Percentiles rank a stretch among this genome's conserved stretches.
These are phyloP conservation scores for Oryza meridionalis DNA, from an alignment of 176 grass and related monocot genomes.

Conservation along the genomic window DNA sequence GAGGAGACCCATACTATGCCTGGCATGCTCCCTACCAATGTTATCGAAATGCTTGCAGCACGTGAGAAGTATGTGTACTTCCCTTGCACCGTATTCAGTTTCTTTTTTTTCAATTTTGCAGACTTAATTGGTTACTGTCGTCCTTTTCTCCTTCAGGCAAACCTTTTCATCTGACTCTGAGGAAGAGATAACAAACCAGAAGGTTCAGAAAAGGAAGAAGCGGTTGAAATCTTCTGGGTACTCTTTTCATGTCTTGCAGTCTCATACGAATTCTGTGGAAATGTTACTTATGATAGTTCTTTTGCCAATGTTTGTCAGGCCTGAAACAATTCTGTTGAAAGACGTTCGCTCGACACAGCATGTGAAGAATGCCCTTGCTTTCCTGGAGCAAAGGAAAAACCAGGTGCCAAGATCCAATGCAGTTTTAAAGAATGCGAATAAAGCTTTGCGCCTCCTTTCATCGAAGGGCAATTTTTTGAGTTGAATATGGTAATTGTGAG, in stretches of 20 bases:
- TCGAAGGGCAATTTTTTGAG: conserved; percentile 45
- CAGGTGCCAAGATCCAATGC: conserved; percentile 56
- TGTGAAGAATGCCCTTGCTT: conserved; percentile 66
- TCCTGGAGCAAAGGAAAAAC: conserved; percentile 75
- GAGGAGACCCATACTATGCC: conserved; percentile 42
- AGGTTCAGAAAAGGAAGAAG: conserved; percentile 62
- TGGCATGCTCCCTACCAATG: conserved; percentile 79
- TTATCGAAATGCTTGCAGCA: conserved; percentile 84
- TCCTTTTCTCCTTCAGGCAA: conserved; percentile 55
- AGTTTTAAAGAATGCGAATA: conserved; percentile 52
- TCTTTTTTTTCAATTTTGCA: background rate
- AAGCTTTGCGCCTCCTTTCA: conserved; percentile 48
- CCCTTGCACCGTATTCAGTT: conserved; percentile 18
- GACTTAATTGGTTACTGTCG: conserved; percentile 14
- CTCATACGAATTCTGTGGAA: background rate
- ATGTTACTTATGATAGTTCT: conserved; percentile 27
- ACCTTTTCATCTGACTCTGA: conserved; percentile 86
- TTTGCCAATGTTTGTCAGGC: conserved; percentile 54
- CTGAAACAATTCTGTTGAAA: conserved; percentile 77
- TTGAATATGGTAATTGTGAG: background rate
- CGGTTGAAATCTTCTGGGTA: conserved; percentile 62
- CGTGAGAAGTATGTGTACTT: conserved; percentile 83
- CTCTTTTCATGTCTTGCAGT: conserved; percentile 15
- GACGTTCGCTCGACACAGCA: conserved; percentile 58
- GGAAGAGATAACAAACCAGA: conserved; percentile 69